Evolutionary conservation across 805 yeast genomes (phyloP), one percentile per base, ranked within the genome.

Genomic region (Candida montana): DNA sequence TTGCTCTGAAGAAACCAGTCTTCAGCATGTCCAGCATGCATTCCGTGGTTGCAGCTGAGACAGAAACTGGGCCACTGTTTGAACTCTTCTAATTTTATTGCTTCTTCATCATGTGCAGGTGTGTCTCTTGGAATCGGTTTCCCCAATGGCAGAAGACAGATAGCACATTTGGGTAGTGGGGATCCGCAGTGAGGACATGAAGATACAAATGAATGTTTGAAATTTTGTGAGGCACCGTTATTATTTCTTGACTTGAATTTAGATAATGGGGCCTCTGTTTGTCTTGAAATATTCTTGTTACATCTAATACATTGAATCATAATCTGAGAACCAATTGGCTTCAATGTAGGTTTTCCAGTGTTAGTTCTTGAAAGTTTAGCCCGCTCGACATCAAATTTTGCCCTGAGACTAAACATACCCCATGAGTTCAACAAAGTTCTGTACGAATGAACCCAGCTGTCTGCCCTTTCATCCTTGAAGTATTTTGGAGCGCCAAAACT

Each of bases 1-100:
- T 75, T 77, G 54, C 90, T 95, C 58, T 81, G 82, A 20, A 82
- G 74, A 59, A 91, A 91, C 99, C 99, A 91, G 54, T 90, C 95
- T 48, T 86, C 89, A 0, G 97, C 97, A 59, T 91, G 99, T 4
- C 84, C 89, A 0, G 95, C 89, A 64, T 91, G 99, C 77, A 81
- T 81, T 1, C 96, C 95, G 54, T 91, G 99, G 57, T 84, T 87
- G 58, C 99, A 91, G 27, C 81, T 77, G 49, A 91, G 64, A 55
- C 99, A 91, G 63, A 88, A 88, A 51, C 93, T 86, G 51, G 91
- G 89, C 95, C 96, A 88, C 48, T 83, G 83, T 45, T 79, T 74
- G 58, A 84, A 77, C 45, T 54, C 53, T 20, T 50, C 43, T 4
- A 49, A 21, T 23, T 42, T 51, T 18, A 45, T 54, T n/a, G 55